Evolutionary conservation across 2,329 filamentous ascomycete genomes (phyloP).

Genomic region (Microcyclosporella mali): DNA sequence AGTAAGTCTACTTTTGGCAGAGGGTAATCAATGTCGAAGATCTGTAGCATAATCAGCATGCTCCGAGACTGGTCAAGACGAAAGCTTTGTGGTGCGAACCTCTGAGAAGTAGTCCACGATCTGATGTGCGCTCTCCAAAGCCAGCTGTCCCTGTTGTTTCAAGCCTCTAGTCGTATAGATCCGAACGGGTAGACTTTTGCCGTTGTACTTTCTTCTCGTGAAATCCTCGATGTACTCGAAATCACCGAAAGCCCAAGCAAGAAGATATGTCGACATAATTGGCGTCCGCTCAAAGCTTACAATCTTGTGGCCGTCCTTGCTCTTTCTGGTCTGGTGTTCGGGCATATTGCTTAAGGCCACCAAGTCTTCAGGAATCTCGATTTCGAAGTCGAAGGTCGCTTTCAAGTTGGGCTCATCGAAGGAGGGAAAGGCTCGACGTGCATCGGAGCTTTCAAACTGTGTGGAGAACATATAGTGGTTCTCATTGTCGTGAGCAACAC

Average conservation of each 20-base stretch:
- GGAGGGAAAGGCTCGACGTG: constrained; percentile 89
- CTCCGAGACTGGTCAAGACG: background rate
- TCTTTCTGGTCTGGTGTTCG: constrained; percentile 63
- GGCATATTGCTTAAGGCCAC: constrained; percentile 95
- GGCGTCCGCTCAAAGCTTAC: constrained; percentile 80
- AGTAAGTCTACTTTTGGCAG: constrained; percentile 87
- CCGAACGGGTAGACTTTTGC: constrained; percentile 82
- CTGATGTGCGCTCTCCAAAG: constrained; percentile 83
- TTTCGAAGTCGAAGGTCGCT: constrained; percentile 87
- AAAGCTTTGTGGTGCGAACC: constrained; percentile 23
- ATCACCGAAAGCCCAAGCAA: constrained; percentile 92
- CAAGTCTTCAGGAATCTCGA: constrained; percentile 84
- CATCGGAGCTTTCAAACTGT: constrained; percentile 95
- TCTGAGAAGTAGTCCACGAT: constrained; percentile 96
- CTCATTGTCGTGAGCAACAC: constrained; percentile 66
- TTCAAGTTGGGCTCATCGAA: constrained; percentile 98
- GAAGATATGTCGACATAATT: constrained; percentile 81
- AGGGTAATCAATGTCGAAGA: constrained; percentile 89
- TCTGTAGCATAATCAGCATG: constrained; percentile 32
- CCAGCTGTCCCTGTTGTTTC: constrained; percentile 84
- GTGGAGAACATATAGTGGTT: constrained; percentile 72
- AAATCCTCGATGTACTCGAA: constrained; percentile 94
- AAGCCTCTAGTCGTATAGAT: constrained; percentile 95
- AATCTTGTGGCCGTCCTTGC: constrained; percentile 56
- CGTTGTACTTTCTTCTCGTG: constrained; percentile 84